These are phyloP conservation scores for Gloeopeniophorella convolvens DNA, from an alignment of 768 basidiomycete genomes.

Conservation along the genomic window DNA sequence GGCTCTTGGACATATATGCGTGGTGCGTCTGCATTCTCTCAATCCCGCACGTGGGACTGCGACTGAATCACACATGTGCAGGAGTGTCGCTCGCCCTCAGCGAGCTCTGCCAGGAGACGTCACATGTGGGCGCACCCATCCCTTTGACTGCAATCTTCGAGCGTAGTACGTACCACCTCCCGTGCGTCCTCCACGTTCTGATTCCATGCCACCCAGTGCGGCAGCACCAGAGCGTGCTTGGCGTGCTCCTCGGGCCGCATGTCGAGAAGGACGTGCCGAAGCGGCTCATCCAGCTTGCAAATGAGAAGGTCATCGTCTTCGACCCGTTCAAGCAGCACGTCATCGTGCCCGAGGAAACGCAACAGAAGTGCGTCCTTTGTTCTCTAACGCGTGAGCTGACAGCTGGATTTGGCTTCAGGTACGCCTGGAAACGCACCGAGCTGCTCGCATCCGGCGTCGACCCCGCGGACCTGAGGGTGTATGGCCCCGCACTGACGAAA, in stretches of 20 bases:
- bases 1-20: constrained; percentile 12
- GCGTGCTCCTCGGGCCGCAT: constrained; percentile 5
- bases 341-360: background rate
- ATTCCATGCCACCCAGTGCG: constrained; percentile 1
- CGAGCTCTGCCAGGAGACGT: constrained; percentile 7
- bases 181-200: background rate
- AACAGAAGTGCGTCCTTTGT: constrained; percentile 1
- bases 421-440: background rate
- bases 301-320: constrained; percentile 1
- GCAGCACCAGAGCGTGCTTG: constrained; percentile 11
- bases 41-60: background rate
- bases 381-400: background rate
- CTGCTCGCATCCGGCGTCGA: background rate
- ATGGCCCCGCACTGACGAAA: background rate
- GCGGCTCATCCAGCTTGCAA: constrained; percentile 9
- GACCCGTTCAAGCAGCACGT: constrained; percentile 12
- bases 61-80: background rate
- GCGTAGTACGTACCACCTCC: background rate
- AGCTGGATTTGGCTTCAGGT: background rate
- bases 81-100: constrained; percentile 9
- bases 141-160: constrained; percentile 7
- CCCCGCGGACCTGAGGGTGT: background rate
- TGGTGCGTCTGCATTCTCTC: background rate
- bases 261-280: constrained; percentile 9
- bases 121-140: constrained; percentile 2